A percentile compares a stretch with the other conserved stretches of the same genome.
Conservation (phyloP, 2,329 filamentous ascomycete species). For the Mycosphaerella sp. region DNA sequence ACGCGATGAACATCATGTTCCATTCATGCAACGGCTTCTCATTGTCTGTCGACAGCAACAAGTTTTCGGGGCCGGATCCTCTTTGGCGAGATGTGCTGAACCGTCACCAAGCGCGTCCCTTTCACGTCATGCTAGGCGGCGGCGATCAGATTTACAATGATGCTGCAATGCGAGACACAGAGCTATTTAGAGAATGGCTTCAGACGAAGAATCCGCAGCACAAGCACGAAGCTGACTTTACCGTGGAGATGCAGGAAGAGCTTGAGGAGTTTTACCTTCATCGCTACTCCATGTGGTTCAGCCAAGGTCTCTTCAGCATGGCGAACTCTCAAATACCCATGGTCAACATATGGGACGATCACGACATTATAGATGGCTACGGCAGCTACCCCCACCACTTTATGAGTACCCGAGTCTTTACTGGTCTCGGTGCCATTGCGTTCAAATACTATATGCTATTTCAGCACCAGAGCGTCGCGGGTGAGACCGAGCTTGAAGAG, state of each 20-base stretch:
- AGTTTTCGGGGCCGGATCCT: conserved; percentile 86
- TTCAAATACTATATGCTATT: conserved; percentile 99
- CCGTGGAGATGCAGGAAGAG: conserved; percentile 75
- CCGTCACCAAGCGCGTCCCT: conserved; percentile 81
- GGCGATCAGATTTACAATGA: conserved; percentile 98
- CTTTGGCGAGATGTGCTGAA: conserved; percentile 96
- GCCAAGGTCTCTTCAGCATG: conserved; percentile 86
- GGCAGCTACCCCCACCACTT: conserved; percentile 89
- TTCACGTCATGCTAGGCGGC: conserved; percentile 97
- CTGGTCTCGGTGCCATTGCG: conserved; percentile 79
- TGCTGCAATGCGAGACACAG: conserved; percentile 65
- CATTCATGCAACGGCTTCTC: conserved; percentile 97
- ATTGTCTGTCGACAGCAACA: conserved; percentile 65
- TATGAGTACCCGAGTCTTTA: conserved; percentile 83
- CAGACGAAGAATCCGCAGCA: conserved; percentile 69
- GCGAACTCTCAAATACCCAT: conserved; percentile 93
- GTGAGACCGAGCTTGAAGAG: conserved; percentile 75
- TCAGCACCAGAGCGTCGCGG: conserved; percentile 82
- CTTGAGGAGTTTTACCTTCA: conserved; percentile 83
- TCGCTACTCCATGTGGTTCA: conserved; percentile 91
- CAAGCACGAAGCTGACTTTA: conserved; percentile 75
- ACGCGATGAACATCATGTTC: conserved; percentile 99
- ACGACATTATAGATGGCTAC: conserved; percentile 65
- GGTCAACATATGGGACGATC: conserved; percentile 97
- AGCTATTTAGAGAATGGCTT: conserved; percentile 76